These are phyloP conservation scores for Penicillium sp. DNA, from an alignment of 2,329 filamentous ascomycete genomes.

Conservation along the genomic window DNA sequence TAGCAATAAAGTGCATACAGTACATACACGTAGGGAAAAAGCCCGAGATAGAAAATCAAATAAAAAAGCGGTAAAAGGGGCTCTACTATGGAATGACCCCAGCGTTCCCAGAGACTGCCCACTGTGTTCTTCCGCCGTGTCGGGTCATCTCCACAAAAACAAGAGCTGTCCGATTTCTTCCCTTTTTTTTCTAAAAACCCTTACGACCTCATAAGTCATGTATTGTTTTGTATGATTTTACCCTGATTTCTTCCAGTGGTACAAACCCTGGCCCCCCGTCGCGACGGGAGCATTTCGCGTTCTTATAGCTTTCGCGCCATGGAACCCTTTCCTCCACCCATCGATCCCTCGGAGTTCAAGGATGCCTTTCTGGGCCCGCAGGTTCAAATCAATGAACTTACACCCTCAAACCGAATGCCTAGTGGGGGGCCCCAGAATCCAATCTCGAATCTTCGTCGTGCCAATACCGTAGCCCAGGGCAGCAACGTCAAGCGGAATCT, in stretches of 20 bases:
- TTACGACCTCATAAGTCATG: conserved; percentile 7
- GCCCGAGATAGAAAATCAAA: no score
- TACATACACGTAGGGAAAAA: no score
- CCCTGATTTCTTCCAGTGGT: conserved; percentile 18
- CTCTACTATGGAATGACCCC: background rate
- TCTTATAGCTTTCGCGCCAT: conserved; percentile 20
- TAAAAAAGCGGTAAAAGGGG: background rate
- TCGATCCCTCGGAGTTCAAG: conserved; percentile 18
- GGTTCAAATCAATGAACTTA: conserved; percentile 22
- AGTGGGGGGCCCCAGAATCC: conserved; percentile 21
- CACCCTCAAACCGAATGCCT: conserved; percentile 10
- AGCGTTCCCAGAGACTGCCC: conserved; percentile 1
- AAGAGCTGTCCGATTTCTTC: conserved; percentile 20
- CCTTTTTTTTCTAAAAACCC: conserved; percentile 3
- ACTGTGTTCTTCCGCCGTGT: conserved; percentile 14
- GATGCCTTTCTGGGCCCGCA: conserved; percentile 17
- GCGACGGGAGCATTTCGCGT: conserved; percentile 7
- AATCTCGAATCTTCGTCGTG: conserved; percentile 34
- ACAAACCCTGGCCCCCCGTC: conserved; percentile 9
- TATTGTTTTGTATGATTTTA: conserved; percentile 6
- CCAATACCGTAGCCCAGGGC: conserved; percentile 41
- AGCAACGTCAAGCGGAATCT: conserved; percentile 33
- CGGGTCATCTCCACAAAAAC: conserved; percentile 29
- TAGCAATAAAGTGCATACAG: background rate
- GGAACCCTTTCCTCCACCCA: conserved; percentile 19